phyloP scores from a whole-genome alignment of 202 grass and related monocot species.

The Bolboschoenoplectus hybrid region DNA sequence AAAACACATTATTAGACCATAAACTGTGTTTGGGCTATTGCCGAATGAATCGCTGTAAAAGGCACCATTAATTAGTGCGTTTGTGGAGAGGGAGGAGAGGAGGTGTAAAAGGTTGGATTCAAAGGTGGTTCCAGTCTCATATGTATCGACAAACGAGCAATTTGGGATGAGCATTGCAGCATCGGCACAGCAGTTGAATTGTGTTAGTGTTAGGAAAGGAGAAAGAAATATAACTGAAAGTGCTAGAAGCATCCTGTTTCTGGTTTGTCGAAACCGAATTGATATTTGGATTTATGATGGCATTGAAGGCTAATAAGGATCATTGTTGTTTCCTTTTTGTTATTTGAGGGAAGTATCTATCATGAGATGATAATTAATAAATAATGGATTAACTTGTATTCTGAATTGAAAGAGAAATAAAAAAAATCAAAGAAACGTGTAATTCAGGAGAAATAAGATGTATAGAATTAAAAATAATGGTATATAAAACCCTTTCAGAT shows the following conservation, averaged over 20 bases:
- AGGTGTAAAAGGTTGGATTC: conserved; percentile 49
- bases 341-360: too few species aligned
- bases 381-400: too few species aligned
- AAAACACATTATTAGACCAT: conserved; percentile 40
- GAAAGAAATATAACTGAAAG: not conserved
- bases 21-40: conserved; percentile 11
- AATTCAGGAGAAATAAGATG: too few species aligned
- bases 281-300: not conserved
- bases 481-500: too few species aligned
- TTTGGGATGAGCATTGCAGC: not conserved
- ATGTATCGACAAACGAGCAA: conserved; percentile 24
- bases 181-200: not conserved
- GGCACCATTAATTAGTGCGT: not conserved
- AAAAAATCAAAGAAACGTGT: too few species aligned
- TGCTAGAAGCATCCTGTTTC: not conserved
- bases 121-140: conserved; percentile 26
- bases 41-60: conserved; percentile 43
- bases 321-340: too few species aligned
- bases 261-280: not conserved
- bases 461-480: too few species aligned
- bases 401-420: too few species aligned
- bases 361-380: too few species aligned
- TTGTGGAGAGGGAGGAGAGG: conserved; percentile 29
- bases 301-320: too few species aligned
- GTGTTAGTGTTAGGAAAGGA: not conserved